Evolutionary conservation across 495 filamentous ascomycete species (phyloP).

Genomic region (Aspergillus egyptiacus): DNA sequence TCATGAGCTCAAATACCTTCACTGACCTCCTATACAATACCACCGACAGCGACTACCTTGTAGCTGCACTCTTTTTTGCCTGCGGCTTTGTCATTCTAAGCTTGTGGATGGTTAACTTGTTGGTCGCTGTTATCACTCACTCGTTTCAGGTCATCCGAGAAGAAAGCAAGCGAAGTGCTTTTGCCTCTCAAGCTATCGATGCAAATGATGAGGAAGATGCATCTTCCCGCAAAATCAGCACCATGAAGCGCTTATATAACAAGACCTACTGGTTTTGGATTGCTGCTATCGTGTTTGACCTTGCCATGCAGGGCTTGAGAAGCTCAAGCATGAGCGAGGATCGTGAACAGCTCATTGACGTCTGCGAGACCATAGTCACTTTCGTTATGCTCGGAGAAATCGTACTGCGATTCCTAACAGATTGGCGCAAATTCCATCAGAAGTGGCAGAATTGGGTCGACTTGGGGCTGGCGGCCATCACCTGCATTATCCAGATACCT

Average conservation of each 20-base stretch:
- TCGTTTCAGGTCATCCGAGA: slow-evolving; percentile 98
- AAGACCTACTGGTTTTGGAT: slow-evolving; percentile 77
- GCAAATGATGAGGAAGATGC: slow-evolving; percentile 31
- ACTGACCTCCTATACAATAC: slow-evolving; percentile 91
- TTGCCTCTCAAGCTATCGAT: slow-evolving; percentile 67
- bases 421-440: slow-evolving; percentile 74
- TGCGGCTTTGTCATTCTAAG: slow-evolving; percentile 86
- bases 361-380: slow-evolving; percentile 72
- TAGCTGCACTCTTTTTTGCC: slow-evolving; percentile 78
- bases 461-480: slow-evolving; percentile 69
- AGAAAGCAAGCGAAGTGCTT: slow-evolving; percentile 89
- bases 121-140: slow-evolving; percentile 97
- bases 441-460: slow-evolving; percentile 73
- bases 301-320: slow-evolving; percentile 67
- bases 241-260: slow-evolving; percentile 62
- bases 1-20: slow-evolving; percentile 97
- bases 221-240: slow-evolving; percentile 39
- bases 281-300: slow-evolving; percentile 65
- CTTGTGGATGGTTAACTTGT: slow-evolving; percentile 92
- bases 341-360: slow-evolving; percentile 53
- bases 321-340: slow-evolving; percentile 61
- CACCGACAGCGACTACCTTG: slow-evolving; percentile 83
- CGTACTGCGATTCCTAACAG: slow-evolving; percentile 63
- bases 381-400: slow-evolving; percentile 79
- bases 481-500: slow-evolving; percentile 80